phyloP scores from a whole-genome alignment of 1,139 yeast genomes.

The Yamadazyma kanchanaburiensis region DNA sequence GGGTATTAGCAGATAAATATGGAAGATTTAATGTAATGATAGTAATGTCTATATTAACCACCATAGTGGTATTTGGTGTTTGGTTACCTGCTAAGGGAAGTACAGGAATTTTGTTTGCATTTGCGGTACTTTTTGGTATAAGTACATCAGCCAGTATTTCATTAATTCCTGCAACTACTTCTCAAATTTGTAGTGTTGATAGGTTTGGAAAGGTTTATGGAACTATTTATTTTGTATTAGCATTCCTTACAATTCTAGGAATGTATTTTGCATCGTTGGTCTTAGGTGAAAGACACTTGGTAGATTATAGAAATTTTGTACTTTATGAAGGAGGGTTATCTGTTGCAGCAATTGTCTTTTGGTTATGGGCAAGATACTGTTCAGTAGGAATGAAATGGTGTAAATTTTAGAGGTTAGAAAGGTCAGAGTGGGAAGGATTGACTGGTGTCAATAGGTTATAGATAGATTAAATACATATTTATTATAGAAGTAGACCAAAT shows the following conservation, averaged over 20 bases:
- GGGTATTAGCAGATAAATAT: slow-evolving; percentile 44
- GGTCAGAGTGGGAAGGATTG: too few relatives aligned
- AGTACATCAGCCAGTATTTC: slow-evolving; percentile 29
- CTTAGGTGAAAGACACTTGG: slow-evolving; percentile 16
- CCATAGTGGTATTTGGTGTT: slow-evolving; percentile 38
- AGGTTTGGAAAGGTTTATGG: slow-evolving; percentile 70
- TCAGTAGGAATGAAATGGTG: slow-evolving; percentile 25
- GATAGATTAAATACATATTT: too few relatives aligned
- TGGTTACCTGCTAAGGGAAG: slow-evolving; percentile 34
- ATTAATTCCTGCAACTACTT: slow-evolving; percentile 42
- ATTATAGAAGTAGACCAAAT: too few relatives aligned
- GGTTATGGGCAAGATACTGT: slow-evolving; percentile 20
- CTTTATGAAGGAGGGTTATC: slow-evolving; percentile 25
- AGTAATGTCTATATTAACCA: slow-evolving; percentile 31
- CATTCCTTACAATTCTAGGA: slow-evolving; percentile 52
- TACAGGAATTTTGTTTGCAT: slow-evolving; percentile 17
- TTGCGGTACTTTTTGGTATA: slow-evolving; percentile 26
- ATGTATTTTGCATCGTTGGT: slow-evolving; percentile 28
- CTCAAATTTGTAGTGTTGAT: slow-evolving; percentile 62
- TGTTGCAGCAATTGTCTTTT: slow-evolving; percentile 16
- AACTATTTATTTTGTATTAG: slow-evolving; percentile 61
- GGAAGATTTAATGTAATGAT: slow-evolving; percentile 56
- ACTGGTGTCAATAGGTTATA: too few relatives aligned
- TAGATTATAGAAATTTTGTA: slow-evolving; percentile 21
- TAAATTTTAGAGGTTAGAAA: slow-evolving; percentile 17